phyloP scores from a whole-genome alignment of 225 moss, liverwort and hornwort species.

The Sphagnum tenellum region DNA sequence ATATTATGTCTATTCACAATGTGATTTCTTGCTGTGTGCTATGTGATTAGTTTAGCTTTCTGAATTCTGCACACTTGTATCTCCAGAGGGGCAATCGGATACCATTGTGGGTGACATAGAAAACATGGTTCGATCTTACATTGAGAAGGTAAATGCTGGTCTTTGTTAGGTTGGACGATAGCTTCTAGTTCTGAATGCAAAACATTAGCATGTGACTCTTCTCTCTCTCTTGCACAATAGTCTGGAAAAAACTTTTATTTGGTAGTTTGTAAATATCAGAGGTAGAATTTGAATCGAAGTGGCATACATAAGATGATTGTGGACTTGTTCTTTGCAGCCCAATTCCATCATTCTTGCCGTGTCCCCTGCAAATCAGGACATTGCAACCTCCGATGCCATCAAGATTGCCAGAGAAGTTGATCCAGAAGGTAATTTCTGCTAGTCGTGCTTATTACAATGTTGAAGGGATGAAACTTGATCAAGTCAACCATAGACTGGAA shows the following conservation, averaged over 20 bases:
- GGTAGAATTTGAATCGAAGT: too few relatives aligned
- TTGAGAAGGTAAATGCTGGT: slow-evolving; percentile 33
- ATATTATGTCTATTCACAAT: too few relatives aligned
- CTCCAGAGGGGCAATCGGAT: slow-evolving; percentile 45
- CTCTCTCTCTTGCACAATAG: too few relatives aligned
- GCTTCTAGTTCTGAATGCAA: too few relatives aligned
- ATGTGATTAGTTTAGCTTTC: background rate
- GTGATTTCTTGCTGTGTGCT: background rate
- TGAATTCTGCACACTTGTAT: background rate
- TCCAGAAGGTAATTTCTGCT: slow-evolving; percentile 24
- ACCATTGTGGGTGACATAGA: slow-evolving; percentile 45
- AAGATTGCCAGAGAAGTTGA: slow-evolving; percentile 51
- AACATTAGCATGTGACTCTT: too few relatives aligned
- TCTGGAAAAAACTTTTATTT: too few relatives aligned
- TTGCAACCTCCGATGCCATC: slow-evolving; percentile 57
- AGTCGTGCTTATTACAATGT: background rate
- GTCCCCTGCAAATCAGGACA: slow-evolving; percentile 55
- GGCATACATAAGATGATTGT: background rate
- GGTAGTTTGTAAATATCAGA: too few relatives aligned
- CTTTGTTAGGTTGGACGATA: too few relatives aligned
- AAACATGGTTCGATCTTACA: slow-evolving; percentile 48
- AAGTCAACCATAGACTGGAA: too few relatives aligned
- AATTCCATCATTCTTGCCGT: slow-evolving; percentile 51
- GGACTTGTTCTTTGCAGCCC: slow-evolving; percentile 16
- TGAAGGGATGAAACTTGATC: too few relatives aligned